Evolutionary conservation across 2,329 filamentous ascomycete genomes (phyloP), one percentile per base, ranked within the genome.

Genomic region (Drechslerella coelobrocha): DNA sequence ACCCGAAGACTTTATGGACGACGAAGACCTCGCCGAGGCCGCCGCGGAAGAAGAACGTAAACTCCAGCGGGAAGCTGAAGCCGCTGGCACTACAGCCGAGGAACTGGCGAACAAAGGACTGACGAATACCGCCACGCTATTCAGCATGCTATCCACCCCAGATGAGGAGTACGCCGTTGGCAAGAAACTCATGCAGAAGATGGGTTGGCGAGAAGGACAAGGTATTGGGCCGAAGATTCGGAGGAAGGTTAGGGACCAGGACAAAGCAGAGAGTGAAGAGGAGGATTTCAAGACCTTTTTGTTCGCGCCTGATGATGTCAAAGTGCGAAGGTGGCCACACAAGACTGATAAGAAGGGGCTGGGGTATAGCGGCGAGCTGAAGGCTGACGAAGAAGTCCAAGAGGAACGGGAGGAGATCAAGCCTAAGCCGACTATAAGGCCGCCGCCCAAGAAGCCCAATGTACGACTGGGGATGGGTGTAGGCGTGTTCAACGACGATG

Each of bases 121-220:
- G 0, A 66, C 51, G 5, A 73, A 73, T 29, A 72, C 68, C 9
- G 73, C 73, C 8, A 78, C 76, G 52, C 81, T 95, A 41, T 86
- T 89, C 75, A 90, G 91, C 54, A 79, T 97, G 0, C 87, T 97
- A 73, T 84, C 85, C 14, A 56, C 72, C 62, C 81, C 82, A 0
- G 45, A 34, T 12, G 84, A 86, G 7, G 90, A 91, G 34, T 90
- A 96, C 72, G 96, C 91, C 0, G 91, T 95, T 83, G 94, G 94
- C 1, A 83, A 89, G 12, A 92, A 90, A 77, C 82, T 99, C 14
- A 81, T 97, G 68, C 90, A 89, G 77, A 89, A 85, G 76, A 97
- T 99, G 93, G 94, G 93, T 14, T 99, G 94, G 94, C 90, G 89
- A 76, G 89, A 93, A 73, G 93, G 92, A 0, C 92, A 97, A 79